These are phyloP conservation scores for Pseudogymnoascus sp. DNA, from an alignment of 2,329 filamentous ascomycete genomes.

Conservation along the genomic window DNA sequence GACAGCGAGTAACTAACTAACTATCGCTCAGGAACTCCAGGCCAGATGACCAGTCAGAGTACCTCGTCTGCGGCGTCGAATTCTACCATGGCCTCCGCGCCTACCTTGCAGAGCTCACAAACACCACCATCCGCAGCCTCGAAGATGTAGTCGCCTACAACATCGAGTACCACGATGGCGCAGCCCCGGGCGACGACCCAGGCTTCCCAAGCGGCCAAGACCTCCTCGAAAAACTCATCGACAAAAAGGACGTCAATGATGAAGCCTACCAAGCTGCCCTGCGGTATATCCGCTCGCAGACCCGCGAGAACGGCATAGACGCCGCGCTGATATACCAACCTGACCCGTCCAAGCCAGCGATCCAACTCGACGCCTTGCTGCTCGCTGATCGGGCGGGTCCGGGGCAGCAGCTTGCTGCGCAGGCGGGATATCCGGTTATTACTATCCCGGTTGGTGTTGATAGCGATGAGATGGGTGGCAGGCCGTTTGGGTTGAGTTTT, in stretches of 20 bases:
- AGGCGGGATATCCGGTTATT: conserved; percentile 9
- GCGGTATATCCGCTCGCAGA: background rate
- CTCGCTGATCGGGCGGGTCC: conserved; percentile 3
- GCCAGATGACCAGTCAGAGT: conserved; percentile 1
- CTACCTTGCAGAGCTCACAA: background rate
- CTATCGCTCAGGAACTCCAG: background rate
- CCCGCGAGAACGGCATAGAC: conserved; percentile 2
- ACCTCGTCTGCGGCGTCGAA: conserved; percentile 7
- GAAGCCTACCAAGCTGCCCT: background rate
- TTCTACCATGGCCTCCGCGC: conserved; percentile 9
- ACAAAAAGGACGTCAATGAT: background rate
- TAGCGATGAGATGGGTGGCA: background rate
- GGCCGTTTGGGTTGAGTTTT: conserved; percentile 7
- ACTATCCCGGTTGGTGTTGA: conserved; percentile 8
- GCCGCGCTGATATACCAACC: conserved; percentile 1
- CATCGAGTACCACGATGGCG: background rate
- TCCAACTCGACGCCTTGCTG: conserved; percentile 6
- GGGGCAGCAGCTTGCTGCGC: conserved; percentile 7
- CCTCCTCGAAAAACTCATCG: conserved; percentile 11
- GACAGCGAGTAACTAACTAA: background rate
- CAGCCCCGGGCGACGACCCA: conserved; percentile 11
- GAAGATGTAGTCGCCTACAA: conserved; percentile 7
- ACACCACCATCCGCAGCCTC: background rate
- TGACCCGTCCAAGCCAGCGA: background rate
- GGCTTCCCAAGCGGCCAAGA: conserved; percentile 14